A percentile compares a stretch with the other conserved stretches of the same genome.
phyloP scores from a whole-genome alignment of 2,329 filamentous ascomycete species.

The Nannizziopsis barbatae region DNA sequence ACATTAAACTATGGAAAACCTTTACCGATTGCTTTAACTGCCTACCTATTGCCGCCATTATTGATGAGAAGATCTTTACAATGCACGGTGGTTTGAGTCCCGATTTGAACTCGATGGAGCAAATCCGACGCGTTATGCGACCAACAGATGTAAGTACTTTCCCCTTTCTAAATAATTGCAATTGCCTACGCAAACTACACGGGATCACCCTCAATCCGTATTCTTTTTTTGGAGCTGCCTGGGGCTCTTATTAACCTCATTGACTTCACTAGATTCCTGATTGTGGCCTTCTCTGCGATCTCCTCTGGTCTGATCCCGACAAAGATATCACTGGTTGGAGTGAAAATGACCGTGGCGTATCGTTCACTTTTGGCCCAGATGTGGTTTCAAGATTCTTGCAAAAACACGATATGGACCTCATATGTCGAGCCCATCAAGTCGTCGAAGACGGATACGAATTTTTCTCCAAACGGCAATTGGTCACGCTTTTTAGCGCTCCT shows the following conservation, averaged over 20 bases:
- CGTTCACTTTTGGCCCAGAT: constrained; percentile 95
- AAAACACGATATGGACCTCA: constrained; percentile 99
- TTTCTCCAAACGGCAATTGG: constrained; percentile 95
- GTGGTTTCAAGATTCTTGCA: constrained; percentile 95
- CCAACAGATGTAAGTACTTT: constrained; percentile 78
- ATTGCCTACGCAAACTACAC: constrained; percentile 13
- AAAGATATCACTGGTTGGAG: constrained; percentile 99
- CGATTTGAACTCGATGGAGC: constrained; percentile 98
- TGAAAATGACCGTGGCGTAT: constrained; percentile 96
- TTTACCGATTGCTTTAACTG: constrained; percentile 99
- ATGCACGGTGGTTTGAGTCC: constrained; percentile 98
- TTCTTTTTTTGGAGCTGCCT: constrained; percentile 10
- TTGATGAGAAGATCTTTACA: constrained; percentile 99
- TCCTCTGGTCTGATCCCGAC: constrained; percentile 96
- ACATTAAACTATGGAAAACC: constrained; percentile 99
- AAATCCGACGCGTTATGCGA: constrained; percentile 97
- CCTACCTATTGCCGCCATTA: constrained; percentile 93
- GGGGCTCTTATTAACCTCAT: constrained; percentile 31
- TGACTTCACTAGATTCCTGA: constrained; percentile 68
- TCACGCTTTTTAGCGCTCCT: constrained; percentile 93
- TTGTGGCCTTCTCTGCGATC: constrained; percentile 91
- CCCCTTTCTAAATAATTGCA: constrained; percentile 6
- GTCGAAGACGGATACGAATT: constrained; percentile 99
- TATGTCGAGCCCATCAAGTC: constrained; percentile 96
- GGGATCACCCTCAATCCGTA: background rate